These are phyloP conservation scores for Trichophyton verrucosum DNA, from an alignment of 2,329 filamentous ascomycete genomes.

Conservation along the genomic window DNA sequence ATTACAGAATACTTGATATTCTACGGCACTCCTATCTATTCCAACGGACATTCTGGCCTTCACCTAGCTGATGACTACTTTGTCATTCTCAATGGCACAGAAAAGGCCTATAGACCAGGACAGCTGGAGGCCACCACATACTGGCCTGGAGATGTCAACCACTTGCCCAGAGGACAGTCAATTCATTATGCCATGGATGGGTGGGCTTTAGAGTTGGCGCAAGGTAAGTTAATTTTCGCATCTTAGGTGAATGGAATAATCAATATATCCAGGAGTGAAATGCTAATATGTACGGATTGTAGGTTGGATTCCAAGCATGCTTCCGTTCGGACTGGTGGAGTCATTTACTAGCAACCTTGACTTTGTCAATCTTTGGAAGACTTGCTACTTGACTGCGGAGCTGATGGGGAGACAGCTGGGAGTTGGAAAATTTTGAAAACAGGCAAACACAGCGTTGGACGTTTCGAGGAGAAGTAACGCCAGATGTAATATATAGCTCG, in stretches of 20 bases:
- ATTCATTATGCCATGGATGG: constrained; percentile 79
- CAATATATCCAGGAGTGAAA: constrained; percentile 18
- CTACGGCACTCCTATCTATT: constrained; percentile 67
- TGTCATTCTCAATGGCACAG: constrained; percentile 68
- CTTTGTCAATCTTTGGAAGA: constrained; percentile 71
- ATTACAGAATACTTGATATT: constrained; percentile 85
- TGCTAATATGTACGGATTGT: constrained; percentile 22
- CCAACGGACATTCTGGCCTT: constrained; percentile 75
- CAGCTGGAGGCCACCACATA: constrained; percentile 58
- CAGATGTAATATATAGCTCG: not conserved
- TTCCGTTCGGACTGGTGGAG: constrained; percentile 81
- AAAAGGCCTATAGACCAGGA: constrained; percentile 62
- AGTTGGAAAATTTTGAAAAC: constrained; percentile 53
- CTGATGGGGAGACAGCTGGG: constrained; percentile 66
- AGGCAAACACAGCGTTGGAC: not conserved
- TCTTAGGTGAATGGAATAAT: not conserved
- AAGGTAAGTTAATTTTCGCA: constrained; percentile 11
- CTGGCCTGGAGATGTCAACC: constrained; percentile 56
- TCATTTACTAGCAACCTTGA: constrained; percentile 69
- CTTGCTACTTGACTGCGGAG: constrained; percentile 57
- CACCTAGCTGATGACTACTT: constrained; percentile 94
- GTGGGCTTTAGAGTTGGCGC: constrained; percentile 74
- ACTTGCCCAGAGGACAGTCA: constrained; percentile 56
- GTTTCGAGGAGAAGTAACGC: not conserved
- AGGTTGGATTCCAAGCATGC: constrained; percentile 82